Base-by-base conservation (phyloP, 2,329 filamentous ascomycete species). In the Cladosporium velox region DNA sequence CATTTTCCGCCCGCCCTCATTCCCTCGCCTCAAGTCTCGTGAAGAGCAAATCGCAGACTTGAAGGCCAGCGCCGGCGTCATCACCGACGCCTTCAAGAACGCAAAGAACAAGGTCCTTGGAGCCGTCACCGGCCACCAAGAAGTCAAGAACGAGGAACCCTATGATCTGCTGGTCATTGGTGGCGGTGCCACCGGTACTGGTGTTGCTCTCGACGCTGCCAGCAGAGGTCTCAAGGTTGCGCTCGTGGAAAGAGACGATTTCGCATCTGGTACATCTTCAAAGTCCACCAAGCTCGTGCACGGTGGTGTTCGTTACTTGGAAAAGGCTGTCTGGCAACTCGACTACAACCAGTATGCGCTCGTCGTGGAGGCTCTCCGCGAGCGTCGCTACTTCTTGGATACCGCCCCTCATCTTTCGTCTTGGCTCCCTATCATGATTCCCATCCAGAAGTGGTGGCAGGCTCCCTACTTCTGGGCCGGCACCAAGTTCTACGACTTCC, bases 241-340 rank as follows among this genome's bases (percentile, higher is more conserved):
- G 14, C 80, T 93, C 60, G 90, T 95, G 18, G 91, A 95, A 80
- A 85, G 91, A 68, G 91, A 94, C 77, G 91, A 95, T 79, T 95
- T 94, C 77, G 89, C 89, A 72, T 86, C 89, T 68, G 91, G 91
- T 34, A 94, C 91, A 49, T 93, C 90, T 81, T 92, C 90, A 78
- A 94, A 94, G 82, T 93, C 90, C 80, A 95, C 91, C 59, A 95
- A 95, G 80, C 84, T 95, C 63, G 91, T 95, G 21, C 91, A 95
- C 79, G 91, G 91, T 71, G 91, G 91, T 74, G 91, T 95, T 67
- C 87, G 91, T 70, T 95, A 94, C 76, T 83, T 95, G 66, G 91
- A 95, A 78, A 95, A 95, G 82, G 91, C 91, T 64, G 88, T 95
- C 59, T 92, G 89, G 88, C 91, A 93, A 77, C 82, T 94, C 73